These are phyloP conservation scores for Salix caprea DNA, from an alignment of 345 rosid species.

Conservation along the genomic window DNA sequence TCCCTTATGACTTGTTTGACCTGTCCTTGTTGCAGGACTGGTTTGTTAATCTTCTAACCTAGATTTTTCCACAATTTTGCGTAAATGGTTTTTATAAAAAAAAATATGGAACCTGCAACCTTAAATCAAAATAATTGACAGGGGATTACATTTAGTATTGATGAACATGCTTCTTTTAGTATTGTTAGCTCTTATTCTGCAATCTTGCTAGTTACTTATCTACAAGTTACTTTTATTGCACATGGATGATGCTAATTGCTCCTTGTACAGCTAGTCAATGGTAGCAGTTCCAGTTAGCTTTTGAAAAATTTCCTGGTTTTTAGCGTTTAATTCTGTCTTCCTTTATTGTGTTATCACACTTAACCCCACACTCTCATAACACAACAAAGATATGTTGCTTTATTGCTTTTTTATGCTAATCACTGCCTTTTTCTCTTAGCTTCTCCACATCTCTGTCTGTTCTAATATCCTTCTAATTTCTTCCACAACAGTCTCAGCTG, in stretches of 20 bases:
- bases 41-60: background rate
- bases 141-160: background rate
- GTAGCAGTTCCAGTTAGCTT: background rate
- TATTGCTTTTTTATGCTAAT: background rate
- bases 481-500: conserved; percentile 33
- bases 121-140: background rate
- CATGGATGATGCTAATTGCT: background rate
- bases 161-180: background rate
- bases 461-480: conserved; percentile 12
- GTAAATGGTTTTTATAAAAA: background rate
- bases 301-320: background rate
- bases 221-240: background rate
- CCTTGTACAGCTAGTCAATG: background rate
- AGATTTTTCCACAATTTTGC: background rate
- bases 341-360: background rate
- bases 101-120: background rate
- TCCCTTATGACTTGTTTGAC: background rate
- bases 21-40: background rate
- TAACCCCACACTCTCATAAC: too few relatives aligned
- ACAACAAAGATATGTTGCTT: background rate
- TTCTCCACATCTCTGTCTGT: background rate
- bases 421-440: background rate
- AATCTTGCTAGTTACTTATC: background rate
- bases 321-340: background rate
- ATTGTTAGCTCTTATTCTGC: background rate